These are phyloP conservation scores for Phytophthora sojae DNA, from an alignment of 352 stramenopile genomes.

Conservation along the genomic window DNA sequence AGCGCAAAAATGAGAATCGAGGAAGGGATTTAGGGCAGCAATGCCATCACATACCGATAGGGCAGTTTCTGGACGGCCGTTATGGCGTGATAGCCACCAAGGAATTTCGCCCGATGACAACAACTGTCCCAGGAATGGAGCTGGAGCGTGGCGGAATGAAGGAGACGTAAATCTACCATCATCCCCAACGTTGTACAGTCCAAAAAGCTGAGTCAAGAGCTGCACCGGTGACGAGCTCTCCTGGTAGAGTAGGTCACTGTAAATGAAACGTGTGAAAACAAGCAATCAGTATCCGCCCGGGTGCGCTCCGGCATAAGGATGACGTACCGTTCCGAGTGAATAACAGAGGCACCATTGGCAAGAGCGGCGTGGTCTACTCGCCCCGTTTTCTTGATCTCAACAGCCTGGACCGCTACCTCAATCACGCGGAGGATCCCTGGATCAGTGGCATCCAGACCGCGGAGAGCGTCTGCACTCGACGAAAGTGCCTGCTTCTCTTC, in stretches of 20 bases:
- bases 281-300: neutral
- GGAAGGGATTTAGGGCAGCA: neutral
- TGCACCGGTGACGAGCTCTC: conserved; percentile 43
- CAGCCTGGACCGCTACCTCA: conserved; percentile 56
- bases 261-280: neutral
- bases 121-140: conserved; percentile 46
- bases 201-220: conserved; percentile 41
- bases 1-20: neutral
- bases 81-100: conserved; percentile 83
- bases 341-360: conserved; percentile 68
- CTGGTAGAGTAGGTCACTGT: conserved; percentile 65
- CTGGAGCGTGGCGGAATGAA: conserved; percentile 52
- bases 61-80: conserved; percentile 76
- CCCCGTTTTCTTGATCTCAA: conserved; percentile 67
- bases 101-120: conserved; percentile 62
- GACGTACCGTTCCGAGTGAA: conserved; percentile 63
- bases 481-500: conserved; percentile 65
- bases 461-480: conserved; percentile 59
- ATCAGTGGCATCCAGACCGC: conserved; percentile 60
- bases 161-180: conserved; percentile 63
- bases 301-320: neutral
- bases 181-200: conserved; percentile 21
- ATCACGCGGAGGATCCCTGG: conserved; percentile 52
- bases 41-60: conserved; percentile 59
- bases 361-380: conserved; percentile 74